phyloP scores from a whole-genome alignment of 148 eudicot species.

The Selenicereus undatus region DNA sequence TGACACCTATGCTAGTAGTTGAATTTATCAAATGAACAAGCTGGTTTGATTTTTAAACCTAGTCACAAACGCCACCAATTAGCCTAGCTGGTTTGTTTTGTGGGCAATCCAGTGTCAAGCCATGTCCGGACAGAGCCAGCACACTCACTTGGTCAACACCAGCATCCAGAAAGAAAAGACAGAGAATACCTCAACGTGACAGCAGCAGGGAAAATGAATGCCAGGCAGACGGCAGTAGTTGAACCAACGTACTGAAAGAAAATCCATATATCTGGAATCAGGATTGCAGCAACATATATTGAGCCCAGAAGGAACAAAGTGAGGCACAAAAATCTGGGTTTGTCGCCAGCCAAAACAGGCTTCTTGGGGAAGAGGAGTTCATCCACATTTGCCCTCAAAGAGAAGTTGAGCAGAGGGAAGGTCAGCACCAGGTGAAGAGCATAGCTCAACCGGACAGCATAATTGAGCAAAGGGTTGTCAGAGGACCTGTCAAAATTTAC shows the following conservation, averaged over 20 bases:
- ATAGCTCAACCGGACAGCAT: slow-evolving; percentile 73
- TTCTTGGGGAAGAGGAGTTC: slow-evolving; percentile 65
- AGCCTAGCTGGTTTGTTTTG: background rate
- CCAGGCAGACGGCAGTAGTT: slow-evolving; percentile 67
- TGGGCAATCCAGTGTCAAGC: background rate
- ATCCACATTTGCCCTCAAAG: slow-evolving; percentile 62
- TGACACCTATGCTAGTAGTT: background rate
- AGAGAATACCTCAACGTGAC: slow-evolving; percentile 59
- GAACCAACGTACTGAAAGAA: slow-evolving; percentile 89
- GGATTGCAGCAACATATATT: slow-evolving; percentile 60
- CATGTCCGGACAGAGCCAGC: background rate
- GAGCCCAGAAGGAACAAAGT: slow-evolving; percentile 40
- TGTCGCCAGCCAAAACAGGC: slow-evolving; percentile 44
- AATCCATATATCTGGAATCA: slow-evolving; percentile 82
- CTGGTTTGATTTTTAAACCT: background rate
- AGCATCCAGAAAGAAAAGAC: background rate
- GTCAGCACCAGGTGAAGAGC: slow-evolving; percentile 83
- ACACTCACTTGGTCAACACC: background rate
- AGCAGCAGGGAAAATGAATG: slow-evolving; percentile 89
- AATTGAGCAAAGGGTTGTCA: slow-evolving; percentile 51
- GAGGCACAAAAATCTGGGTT: slow-evolving; percentile 50
- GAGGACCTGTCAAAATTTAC: slow-evolving; percentile 75
- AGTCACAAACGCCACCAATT: background rate
- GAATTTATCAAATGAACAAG: background rate
- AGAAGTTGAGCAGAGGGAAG: slow-evolving; percentile 79